Base-by-base conservation (phyloP, 2,329 filamentous ascomycete genomes). In the Chrysoporthe cubensis region DNA sequence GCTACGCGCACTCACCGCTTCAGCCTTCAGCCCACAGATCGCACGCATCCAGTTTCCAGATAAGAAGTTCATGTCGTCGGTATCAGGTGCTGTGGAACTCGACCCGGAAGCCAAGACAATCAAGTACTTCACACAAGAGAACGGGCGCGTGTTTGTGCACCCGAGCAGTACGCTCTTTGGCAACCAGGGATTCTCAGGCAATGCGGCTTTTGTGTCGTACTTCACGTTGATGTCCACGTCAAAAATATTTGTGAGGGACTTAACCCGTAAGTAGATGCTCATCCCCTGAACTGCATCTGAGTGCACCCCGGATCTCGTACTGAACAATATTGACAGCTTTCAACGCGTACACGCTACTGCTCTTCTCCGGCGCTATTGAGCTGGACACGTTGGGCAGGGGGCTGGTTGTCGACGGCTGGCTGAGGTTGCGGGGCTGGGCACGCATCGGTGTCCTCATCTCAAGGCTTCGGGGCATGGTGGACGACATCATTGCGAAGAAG, bases 81-180 rank as follows among this genome's bases (percentile, higher is more conserved):
- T 96, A 71, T 92, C 93, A 0, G 96, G 96, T 8, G 93, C 96
- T 0, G 92, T 98, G 1, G 95, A 96, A 77, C 84, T 97, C 7
- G 96, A 99, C 76, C 95, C 95, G 0, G 95, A 98, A 79, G 95
- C 95, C 4, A 87, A 90, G 64, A 92, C 91, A 3, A 97, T 99
- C 80, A 96, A 94, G 77, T 99, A 94, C 81, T 98, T 93, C 79
- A 93, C 91, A 72, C 90, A 92, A 75, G 91, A 94, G 73, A 92
- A 91, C 72, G 92, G 91, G 0, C 87, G 96, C 7, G 93, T 98
- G 14, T 99, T 99, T 78, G 90, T 98, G 18, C 96, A 99, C 75
- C 96, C 96, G 0, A 90, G 88, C 73, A 96, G 92, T 57, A 94
- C 91, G 0, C 84, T 98, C 11, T 98, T 98, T 77, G 91, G 90